These are phyloP conservation scores for Saksenaea oblongispora DNA, from an alignment of 371 early-diverging fungal genomes.

Conservation along the genomic window DNA sequence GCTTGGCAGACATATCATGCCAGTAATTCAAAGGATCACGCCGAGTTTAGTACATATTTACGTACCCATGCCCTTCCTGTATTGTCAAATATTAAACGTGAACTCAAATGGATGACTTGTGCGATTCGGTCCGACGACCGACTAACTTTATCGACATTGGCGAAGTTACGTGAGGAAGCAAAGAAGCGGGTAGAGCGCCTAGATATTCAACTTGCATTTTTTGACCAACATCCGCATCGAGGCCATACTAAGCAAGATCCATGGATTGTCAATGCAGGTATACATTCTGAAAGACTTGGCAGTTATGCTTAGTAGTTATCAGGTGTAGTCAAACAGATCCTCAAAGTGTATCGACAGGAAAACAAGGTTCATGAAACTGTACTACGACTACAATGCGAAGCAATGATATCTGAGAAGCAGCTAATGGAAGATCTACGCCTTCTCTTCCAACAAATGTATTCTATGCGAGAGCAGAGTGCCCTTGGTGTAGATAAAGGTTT, in stretches of 20 bases:
- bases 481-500: constrained; percentile 28
- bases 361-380: constrained; percentile 50
- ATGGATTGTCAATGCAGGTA: constrained; percentile 47
- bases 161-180: constrained; percentile 31
- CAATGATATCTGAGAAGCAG: constrained; percentile 31
- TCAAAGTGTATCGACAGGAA: constrained; percentile 42
- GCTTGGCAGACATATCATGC: constrained; percentile 35
- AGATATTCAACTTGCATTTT: constrained; percentile 34
- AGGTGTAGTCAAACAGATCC: constrained; percentile 43
- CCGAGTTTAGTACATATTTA: constrained; percentile 27
- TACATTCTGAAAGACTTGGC: not conserved
- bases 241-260: constrained; percentile 36
- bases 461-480: constrained; percentile 20
- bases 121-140: constrained; percentile 39
- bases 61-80: constrained; percentile 30
- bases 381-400: constrained; percentile 41
- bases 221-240: constrained; percentile 41
- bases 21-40: constrained; percentile 28
- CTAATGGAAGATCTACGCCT: constrained; percentile 32
- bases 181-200: constrained; percentile 22
- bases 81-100: constrained; percentile 35
- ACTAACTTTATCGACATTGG: constrained; percentile 25
- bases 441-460: constrained; percentile 30
- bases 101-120: constrained; percentile 40
- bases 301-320: not conserved